These are phyloP conservation scores for Sugiyamaella castrensis DNA, from an alignment of 1,139 yeast genomes.

Conservation along the genomic window DNA sequence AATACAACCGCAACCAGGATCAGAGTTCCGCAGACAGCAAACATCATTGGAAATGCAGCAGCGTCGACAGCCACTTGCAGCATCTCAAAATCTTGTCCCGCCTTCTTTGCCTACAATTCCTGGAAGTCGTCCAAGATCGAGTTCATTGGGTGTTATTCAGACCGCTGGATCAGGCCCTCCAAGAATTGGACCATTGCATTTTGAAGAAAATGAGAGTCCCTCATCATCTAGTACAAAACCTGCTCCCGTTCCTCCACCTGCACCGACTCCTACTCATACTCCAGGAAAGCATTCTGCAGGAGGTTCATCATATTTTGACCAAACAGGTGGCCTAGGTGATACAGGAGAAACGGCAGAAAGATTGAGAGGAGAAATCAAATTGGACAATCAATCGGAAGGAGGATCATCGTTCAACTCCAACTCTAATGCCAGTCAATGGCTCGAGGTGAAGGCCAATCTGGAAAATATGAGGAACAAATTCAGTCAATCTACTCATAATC, in stretches of 20 bases:
- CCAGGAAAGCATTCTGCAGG: not conserved
- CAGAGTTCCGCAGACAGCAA: no score
- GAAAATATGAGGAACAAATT: conserved; percentile 23
- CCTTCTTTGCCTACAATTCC: no score
- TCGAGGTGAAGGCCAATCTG: conserved; percentile 26
- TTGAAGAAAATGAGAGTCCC: conserved; percentile 3
- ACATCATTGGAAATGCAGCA: no score
- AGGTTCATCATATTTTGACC: conserved; percentile 3
- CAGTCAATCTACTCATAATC: conserved; percentile 9
- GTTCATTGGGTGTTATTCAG: no score
- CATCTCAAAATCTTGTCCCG: no score
- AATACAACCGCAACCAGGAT: no score
- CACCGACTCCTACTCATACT: conserved; percentile 7
- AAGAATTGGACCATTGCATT: conserved; percentile 5
- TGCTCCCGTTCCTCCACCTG: conserved; percentile 7
- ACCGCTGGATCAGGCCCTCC: not conserved
- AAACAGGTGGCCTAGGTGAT: conserved; percentile 1
- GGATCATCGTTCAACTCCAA: not conserved
- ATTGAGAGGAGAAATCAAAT: no score
- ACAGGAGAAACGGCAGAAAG: conserved; percentile 1
- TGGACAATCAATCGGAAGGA: no score
- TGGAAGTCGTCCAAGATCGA: no score
- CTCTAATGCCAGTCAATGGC: conserved; percentile 21
- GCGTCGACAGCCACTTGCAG: no score
- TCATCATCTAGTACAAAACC: not conserved